phyloP scores from a whole-genome alignment of 1,284 basidiomycete genomes.

The Cystobasidium pallidum region DNA sequence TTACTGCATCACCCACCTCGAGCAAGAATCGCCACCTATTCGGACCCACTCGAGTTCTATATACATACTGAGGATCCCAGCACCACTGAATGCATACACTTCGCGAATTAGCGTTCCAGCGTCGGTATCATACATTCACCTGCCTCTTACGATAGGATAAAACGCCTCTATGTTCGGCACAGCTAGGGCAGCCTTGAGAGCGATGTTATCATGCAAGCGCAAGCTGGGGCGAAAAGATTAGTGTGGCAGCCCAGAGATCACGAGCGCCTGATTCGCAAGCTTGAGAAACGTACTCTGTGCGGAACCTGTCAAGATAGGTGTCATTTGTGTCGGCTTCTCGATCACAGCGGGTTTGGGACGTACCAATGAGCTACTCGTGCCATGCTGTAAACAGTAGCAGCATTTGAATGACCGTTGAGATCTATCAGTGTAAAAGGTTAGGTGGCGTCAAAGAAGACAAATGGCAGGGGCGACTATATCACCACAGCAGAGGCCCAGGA shows the following conservation, averaged over 20 bases:
- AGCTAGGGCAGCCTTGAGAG: constrained; percentile 58
- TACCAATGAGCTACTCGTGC: constrained; percentile 16
- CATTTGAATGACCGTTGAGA: background rate
- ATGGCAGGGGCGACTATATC: background rate
- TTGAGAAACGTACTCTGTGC: constrained; percentile 6
- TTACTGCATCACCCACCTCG: constrained; percentile 48
- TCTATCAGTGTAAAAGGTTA: background rate
- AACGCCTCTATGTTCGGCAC: constrained; percentile 57
- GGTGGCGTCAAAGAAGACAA: background rate
- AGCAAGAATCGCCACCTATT: constrained; percentile 62
- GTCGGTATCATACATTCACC: background rate
- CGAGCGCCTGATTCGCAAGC: background rate
- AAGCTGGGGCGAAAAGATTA: constrained; percentile 62
- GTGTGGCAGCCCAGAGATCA: too few relatives aligned
- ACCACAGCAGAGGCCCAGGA: background rate
- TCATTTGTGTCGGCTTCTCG: background rate
- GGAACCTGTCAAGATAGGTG: constrained; percentile 13
- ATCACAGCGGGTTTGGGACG: background rate
- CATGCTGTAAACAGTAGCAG: background rate
- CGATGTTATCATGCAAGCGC: constrained; percentile 62
- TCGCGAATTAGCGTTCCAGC: too few relatives aligned
- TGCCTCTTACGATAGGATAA: constrained; percentile 54
- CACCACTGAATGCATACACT: constrained; percentile 51
- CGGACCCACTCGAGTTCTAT: constrained; percentile 56
- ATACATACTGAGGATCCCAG: constrained; percentile 55